A percentile compares a stretch with the other conserved stretches of the same genome.
Conservation (phyloP, 805 yeast species). For the Candida jianshihensis region DNA sequence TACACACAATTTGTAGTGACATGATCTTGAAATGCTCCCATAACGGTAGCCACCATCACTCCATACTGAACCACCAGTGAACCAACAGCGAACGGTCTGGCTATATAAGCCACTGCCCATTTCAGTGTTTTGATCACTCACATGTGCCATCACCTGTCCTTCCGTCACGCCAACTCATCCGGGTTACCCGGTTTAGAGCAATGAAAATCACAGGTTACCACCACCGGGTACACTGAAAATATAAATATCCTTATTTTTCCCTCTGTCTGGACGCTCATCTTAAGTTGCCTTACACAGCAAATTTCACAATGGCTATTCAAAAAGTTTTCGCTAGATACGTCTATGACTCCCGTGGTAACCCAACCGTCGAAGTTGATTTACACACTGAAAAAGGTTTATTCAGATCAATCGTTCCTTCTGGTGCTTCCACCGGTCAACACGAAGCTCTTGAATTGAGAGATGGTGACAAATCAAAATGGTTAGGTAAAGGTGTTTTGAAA, state of each 20-base stretch:
- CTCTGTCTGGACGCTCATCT: neutral
- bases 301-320: slow-evolving; percentile 62
- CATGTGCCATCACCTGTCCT: neutral
- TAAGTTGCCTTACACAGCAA: slow-evolving; percentile 1
- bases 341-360: slow-evolving; percentile 99
- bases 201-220: neutral
- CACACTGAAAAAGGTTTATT: slow-evolving; percentile 87
- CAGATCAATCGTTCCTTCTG: slow-evolving; percentile 98
- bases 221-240: neutral
- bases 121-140: neutral
- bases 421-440: slow-evolving; percentile 98
- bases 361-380: slow-evolving; percentile 98
- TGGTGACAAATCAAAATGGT: slow-evolving; percentile 95
- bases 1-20: too few relatives aligned
- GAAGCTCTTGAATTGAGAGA: slow-evolving; percentile 99
- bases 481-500: slow-evolving; percentile 96
- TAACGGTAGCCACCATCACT: too few relatives aligned
- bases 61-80: too few relatives aligned
- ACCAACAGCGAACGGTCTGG: too few relatives aligned
- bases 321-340: slow-evolving; percentile 93
- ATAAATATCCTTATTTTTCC: neutral
- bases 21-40: too few relatives aligned
- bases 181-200: too few relatives aligned
- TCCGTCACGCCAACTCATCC: too few relatives aligned
- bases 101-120: neutral